These are phyloP conservation scores for Penicillium decumbens DNA, from an alignment of 2,329 filamentous ascomycete species.

Conservation along the genomic window DNA sequence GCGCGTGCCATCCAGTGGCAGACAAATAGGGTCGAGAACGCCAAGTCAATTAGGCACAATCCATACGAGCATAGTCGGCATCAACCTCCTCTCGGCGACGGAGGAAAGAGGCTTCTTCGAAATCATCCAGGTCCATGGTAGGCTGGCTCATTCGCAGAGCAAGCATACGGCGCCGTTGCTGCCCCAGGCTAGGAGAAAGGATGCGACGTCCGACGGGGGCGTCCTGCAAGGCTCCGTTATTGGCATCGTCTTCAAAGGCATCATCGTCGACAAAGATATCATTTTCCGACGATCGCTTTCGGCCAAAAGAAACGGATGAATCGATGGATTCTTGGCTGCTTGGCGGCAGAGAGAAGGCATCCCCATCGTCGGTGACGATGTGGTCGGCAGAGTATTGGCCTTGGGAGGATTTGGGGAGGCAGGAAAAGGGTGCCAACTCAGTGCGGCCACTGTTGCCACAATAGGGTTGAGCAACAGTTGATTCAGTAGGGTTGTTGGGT, in stretches of 20 bases:
- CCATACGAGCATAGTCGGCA: conserved; percentile 32
- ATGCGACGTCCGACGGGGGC: conserved; percentile 28
- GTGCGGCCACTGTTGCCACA: conserved; percentile 28
- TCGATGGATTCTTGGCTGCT: conserved; percentile 38
- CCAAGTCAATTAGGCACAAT: conserved; percentile 26
- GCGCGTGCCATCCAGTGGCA: conserved; percentile 1
- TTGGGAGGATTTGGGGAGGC: conserved; percentile 60
- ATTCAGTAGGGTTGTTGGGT: conserved; percentile 3
- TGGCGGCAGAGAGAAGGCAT: conserved; percentile 38
- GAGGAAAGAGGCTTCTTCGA: conserved; percentile 46
- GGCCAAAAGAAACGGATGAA: conserved; percentile 25
- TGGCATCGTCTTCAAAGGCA: conserved; percentile 30
- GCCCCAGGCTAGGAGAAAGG: conserved; percentile 31
- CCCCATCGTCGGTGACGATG: conserved; percentile 35
- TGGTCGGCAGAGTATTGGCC: conserved; percentile 16
- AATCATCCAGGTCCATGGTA: conserved; percentile 39
- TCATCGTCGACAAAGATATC: conserved; percentile 39
- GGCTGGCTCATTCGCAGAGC: conserved; percentile 7
- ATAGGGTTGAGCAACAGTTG: conserved; percentile 4
- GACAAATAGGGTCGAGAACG: background rate
- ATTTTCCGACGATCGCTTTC: conserved; percentile 43
- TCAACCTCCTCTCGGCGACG: conserved; percentile 40
- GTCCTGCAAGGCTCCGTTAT: conserved; percentile 28
- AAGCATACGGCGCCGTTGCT: conserved; percentile 26
- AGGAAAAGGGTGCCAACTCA: conserved; percentile 76